Conservation (phyloP, 1,139 yeast genomes). For the Yamadazyma atmosphaerica region DNA sequence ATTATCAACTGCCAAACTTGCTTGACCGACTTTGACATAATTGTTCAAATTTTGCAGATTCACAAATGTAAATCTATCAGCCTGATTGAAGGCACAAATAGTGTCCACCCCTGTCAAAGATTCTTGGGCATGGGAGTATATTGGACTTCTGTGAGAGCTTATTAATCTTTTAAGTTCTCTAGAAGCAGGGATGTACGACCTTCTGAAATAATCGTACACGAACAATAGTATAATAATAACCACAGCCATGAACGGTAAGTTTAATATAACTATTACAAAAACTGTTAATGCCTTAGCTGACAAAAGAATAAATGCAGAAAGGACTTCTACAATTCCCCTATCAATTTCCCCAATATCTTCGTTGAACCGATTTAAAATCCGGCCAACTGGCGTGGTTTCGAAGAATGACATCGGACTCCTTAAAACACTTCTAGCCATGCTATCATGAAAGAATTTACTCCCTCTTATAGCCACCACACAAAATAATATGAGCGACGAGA, state of each 20-base stretch:
- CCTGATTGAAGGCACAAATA: slow-evolving; percentile 31
- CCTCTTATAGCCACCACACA: slow-evolving; percentile 32
- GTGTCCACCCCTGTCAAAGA: slow-evolving; percentile 40
- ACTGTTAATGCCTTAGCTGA: slow-evolving; percentile 26
- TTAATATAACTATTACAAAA: slow-evolving; percentile 29
- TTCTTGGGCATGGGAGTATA: slow-evolving; percentile 39
- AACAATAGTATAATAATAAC: slow-evolving; percentile 22
- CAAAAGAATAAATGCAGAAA: slow-evolving; percentile 25
- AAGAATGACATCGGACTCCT: slow-evolving; percentile 46
- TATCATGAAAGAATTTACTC: slow-evolving; percentile 35
- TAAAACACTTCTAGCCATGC: slow-evolving; percentile 36
- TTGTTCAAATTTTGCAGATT: slow-evolving; percentile 22
- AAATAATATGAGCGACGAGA: slow-evolving; percentile 33
- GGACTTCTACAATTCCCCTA: slow-evolving; percentile 32
- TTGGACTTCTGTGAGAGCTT: slow-evolving; percentile 33
- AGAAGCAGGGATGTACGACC: slow-evolving; percentile 33
- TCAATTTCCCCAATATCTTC: slow-evolving; percentile 39
- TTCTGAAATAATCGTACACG: slow-evolving; percentile 31
- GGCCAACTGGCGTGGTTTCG: slow-evolving; percentile 45
- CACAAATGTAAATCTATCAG: slow-evolving; percentile 26
- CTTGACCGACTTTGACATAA: slow-evolving; percentile 22
- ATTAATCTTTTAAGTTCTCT: slow-evolving; percentile 37
- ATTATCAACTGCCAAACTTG: slow-evolving; percentile 28
- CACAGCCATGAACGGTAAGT: slow-evolving; percentile 33
- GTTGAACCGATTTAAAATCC: slow-evolving; percentile 41